phyloP scores from a whole-genome alignment of 257 asterid genomes.

The Solanum habrochaites region DNA sequence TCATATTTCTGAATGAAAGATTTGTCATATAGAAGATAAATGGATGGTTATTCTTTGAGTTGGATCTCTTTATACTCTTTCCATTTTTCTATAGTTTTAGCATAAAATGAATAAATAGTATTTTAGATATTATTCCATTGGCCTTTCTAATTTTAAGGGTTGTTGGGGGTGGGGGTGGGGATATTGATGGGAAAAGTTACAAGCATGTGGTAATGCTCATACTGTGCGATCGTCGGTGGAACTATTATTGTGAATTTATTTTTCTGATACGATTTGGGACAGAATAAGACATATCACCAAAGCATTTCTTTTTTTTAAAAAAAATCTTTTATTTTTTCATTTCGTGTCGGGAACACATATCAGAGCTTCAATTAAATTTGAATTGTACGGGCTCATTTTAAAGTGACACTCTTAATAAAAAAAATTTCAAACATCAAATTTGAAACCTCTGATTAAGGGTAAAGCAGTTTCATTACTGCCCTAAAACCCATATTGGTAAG shows the following conservation, averaged over 20 bases:
- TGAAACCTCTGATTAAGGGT: too few relatives aligned
- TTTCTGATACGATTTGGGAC: background rate
- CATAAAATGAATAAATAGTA: background rate
- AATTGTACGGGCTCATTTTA: fast-evolving
- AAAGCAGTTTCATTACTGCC: fast-evolving
- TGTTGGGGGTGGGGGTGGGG: background rate
- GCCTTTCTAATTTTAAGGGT: background rate
- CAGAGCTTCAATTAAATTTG: too few relatives aligned
- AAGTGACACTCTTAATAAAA: too few relatives aligned
- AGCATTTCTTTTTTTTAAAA: background rate
- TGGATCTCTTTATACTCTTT: background rate
- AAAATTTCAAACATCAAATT: fast-evolving
- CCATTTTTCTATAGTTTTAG: background rate
- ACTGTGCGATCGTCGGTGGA: background rate
- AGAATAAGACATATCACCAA: background rate
- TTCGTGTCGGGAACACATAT: too few relatives aligned
- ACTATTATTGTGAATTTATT: background rate
- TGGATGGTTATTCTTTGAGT: background rate
- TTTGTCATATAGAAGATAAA: background rate
- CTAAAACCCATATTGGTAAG: too few relatives aligned
- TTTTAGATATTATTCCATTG: background rate
- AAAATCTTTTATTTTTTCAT: background rate
- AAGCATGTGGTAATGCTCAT: background rate
- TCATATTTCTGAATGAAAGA: background rate
- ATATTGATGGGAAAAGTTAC: background rate